phyloP scores from a whole-genome alignment of 106 monocot species.

The Dioscorea zingiberensis region DNA sequence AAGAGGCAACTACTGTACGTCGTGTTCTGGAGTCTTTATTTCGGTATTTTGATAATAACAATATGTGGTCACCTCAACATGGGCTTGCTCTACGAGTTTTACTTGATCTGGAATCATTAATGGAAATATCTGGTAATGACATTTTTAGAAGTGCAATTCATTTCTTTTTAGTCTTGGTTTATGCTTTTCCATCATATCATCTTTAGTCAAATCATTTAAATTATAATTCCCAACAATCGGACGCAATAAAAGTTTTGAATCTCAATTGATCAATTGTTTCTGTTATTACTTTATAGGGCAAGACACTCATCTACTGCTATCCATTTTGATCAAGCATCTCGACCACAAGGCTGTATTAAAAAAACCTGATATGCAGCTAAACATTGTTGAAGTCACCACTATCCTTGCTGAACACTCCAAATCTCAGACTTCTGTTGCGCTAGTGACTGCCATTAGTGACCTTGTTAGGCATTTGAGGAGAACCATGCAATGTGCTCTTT shows the following conservation, averaged over 20 bases:
- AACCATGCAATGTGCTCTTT: constrained; percentile 43
- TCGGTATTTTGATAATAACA: constrained; percentile 72
- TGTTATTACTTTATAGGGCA: constrained; percentile 41
- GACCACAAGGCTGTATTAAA: constrained; percentile 75
- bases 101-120: constrained; percentile 56
- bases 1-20: constrained; percentile 80
- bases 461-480: constrained; percentile 75
- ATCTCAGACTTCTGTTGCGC: constrained; percentile 50
- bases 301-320: constrained; percentile 65
- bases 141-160: not conserved
- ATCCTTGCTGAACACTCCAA: constrained; percentile 52
- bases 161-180: not conserved
- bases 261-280: not conserved
- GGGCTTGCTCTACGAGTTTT: constrained; percentile 69
- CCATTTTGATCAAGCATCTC: constrained; percentile 81
- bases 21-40: constrained; percentile 78
- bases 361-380: constrained; percentile 61
- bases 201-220: too few species aligned
- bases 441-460: constrained; percentile 61
- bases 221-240: not conserved
- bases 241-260: not conserved
- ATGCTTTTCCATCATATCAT: not conserved
- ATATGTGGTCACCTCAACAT: constrained; percentile 57
- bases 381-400: constrained; percentile 66
- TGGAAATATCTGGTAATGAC: constrained; percentile 71